Percentiles rank a stretch among this genome's conserved stretches.
phyloP scores from a whole-genome alignment of 1,284 basidiomycete genomes.

The Moesziomyces globuligerus region DNA sequence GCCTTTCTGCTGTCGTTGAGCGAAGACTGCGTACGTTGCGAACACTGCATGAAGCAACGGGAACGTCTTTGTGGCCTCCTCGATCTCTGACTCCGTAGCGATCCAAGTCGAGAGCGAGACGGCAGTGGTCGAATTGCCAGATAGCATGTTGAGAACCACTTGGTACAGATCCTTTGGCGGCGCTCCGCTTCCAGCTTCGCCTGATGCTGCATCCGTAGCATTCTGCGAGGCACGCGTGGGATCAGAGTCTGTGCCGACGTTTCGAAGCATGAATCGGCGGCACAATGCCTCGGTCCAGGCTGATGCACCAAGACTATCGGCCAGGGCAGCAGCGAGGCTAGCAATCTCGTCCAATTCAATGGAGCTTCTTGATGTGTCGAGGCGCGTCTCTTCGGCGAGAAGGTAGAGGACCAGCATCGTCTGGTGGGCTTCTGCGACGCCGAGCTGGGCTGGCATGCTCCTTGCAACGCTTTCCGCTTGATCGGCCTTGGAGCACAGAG shows the following conservation, averaged over 20 bases:
- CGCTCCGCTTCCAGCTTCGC: not conserved
- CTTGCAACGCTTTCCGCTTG: not conserved
- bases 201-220: not conserved
- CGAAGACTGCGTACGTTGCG: slow-evolving; percentile 10
- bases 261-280: slow-evolving; percentile 3
- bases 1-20: not conserved
- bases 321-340: slow-evolving; percentile 1
- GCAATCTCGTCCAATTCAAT: slow-evolving; percentile 3
- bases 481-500: not conserved
- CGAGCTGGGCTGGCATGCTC: not conserved
- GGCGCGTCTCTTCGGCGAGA: slow-evolving; percentile 44
- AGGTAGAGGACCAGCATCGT: slow-evolving; percentile 40
- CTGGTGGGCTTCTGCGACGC: slow-evolving; percentile 11
- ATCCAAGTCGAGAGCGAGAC: slow-evolving; percentile 17
- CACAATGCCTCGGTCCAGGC: slow-evolving; percentile 17
- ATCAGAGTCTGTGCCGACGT: not conserved
- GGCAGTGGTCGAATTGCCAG: not conserved
- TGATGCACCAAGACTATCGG: not conserved
- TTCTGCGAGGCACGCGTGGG: no score
- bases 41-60: slow-evolving; percentile 20
- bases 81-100: not conserved
- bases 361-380: slow-evolving; percentile 18
- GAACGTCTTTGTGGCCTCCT: slow-evolving; percentile 2
- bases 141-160: slow-evolving; percentile 10
- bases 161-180: slow-evolving; percentile 19